Percentiles rank a stretch among this genome's conserved stretches.
phyloP scores from a whole-genome alignment of 352 stramenopile species.

The Phytopythium aichiense region DNA sequence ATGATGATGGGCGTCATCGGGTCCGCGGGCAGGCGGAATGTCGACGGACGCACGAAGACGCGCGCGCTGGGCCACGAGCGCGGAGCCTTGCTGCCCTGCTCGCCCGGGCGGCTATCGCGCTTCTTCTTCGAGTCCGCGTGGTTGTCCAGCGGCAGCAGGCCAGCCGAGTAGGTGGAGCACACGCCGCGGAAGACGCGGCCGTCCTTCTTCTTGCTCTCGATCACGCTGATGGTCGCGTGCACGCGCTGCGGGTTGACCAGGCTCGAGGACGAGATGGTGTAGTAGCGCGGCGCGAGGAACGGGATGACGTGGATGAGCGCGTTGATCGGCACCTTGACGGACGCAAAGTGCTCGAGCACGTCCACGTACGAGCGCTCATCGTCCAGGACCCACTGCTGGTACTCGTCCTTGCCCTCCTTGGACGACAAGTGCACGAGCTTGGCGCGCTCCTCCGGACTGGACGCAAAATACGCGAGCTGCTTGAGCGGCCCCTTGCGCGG shows the following conservation, averaged over 20 bases:
- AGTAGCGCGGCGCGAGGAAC: slow-evolving; percentile 93
- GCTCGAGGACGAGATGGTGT: slow-evolving; percentile 97
- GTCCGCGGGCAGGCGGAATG: slow-evolving; percentile 92
- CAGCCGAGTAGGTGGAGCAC: slow-evolving; percentile 91
- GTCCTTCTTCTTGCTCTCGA: slow-evolving; percentile 74
- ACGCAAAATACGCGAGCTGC: slow-evolving; percentile 78
- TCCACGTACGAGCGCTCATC: slow-evolving; percentile 89
- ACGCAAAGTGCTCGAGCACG: slow-evolving; percentile 80
- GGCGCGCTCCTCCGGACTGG: slow-evolving; percentile 43
- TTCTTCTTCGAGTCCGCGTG: slow-evolving; percentile 62
- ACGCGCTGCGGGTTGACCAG: slow-evolving; percentile 89
- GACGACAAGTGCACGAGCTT: slow-evolving; percentile 51
- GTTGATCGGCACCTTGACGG: slow-evolving; percentile 51
- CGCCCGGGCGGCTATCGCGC: slow-evolving; percentile 58
- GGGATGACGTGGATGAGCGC: slow-evolving; percentile 93
- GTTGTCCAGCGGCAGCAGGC: slow-evolving; percentile 37
- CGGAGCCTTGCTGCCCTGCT: slow-evolving; percentile 65
- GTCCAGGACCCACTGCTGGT: slow-evolving; percentile 91
- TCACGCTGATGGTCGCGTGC: slow-evolving; percentile 94
- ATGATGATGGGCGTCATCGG: slow-evolving; percentile 90
- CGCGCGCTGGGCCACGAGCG: slow-evolving; percentile 69
- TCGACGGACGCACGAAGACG: slow-evolving; percentile 94
- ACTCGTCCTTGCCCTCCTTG: slow-evolving; percentile 93
- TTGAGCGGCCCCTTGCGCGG: slow-evolving; percentile 83
- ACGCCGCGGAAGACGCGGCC: slow-evolving; percentile 90